Conservation (phyloP, 208 protist species). For the Trypanosoma lewisi region DNA sequence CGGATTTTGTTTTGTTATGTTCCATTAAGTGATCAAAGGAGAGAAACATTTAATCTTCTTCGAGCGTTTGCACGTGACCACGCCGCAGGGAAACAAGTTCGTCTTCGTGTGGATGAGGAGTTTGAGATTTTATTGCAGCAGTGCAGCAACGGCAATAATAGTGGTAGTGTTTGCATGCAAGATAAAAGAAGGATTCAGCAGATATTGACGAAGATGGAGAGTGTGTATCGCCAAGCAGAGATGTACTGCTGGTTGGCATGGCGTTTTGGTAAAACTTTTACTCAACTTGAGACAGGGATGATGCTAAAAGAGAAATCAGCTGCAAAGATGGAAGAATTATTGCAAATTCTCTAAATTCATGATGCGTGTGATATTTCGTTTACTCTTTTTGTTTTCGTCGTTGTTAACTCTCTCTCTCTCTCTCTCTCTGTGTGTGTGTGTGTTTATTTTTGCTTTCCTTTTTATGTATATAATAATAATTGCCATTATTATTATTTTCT, state of each 20-base stretch:
- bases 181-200: slow-evolving; percentile 2
- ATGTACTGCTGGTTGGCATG: slow-evolving; percentile 88
- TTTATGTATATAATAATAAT: no score
- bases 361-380: slow-evolving; percentile 2
- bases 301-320: slow-evolving; percentile 38
- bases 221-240: slow-evolving; percentile 57
- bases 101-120: slow-evolving; percentile 41
- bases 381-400: neutral
- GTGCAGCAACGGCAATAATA: no score
- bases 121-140: slow-evolving; percentile 21
- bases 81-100: slow-evolving; percentile 32
- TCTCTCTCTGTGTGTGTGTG: neutral
- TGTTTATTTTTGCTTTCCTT: neutral
- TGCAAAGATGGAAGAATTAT: slow-evolving; percentile 32
- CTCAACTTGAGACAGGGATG: slow-evolving; percentile 42
- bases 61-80: slow-evolving; percentile 54
- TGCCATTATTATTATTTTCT: no score
- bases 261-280: slow-evolving; percentile 78
- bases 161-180: neutral
- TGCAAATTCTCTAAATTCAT: slow-evolving; percentile 7
- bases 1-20: slow-evolving; percentile 78
- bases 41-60: slow-evolving; percentile 45
- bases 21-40: slow-evolving; percentile 57
- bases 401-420: neutral
- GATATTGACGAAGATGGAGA: slow-evolving; percentile 34